Base-by-base conservation (phyloP, 108 stramenopile species). In the Cyclostephanos tholiformis region DNA sequence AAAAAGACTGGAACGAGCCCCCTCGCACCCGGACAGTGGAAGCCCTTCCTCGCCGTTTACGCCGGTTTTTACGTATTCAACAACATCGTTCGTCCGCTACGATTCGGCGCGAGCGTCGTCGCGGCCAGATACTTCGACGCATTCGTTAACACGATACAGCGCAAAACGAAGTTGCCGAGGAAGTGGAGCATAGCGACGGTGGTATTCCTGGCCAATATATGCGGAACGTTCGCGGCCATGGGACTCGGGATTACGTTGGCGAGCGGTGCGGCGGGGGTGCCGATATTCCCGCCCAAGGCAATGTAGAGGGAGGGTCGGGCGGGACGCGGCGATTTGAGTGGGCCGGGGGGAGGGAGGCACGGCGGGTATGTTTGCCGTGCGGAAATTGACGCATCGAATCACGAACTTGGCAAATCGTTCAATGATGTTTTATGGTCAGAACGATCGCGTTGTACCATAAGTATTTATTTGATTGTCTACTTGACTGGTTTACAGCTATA, bases 71-170 rank as follows among this genome's bases (percentile, higher is more conserved):
- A 80, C 32, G 80, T 83, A 4, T 72, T 88, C 58, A 88, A 88
- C 59, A 89, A 87, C 57, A 55, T 89, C 10, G 65, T 89, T 27
- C 83, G 89, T 46, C 87, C 82, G 22, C 43, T 83, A 16, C 71
- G 81, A 66, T 77, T 82, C 30, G 81, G 77, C 1, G 29, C 78
- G 6, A 79, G 89, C 11, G 84, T 91, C 2, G 86, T 77, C 17
- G 76, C 91, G 2, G 65, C 88, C 35, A 77, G 76, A 6, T 86
- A 90, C 50, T 94, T 94, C 68, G 90, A 94, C 49, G 61, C 46
- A 14, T 68, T 87, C 20, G 89, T 94, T 0, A 9, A 19, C 4
- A 41, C 48, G 12, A 80, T 91, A 51, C 90, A 91, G 80, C 19
- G 57, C 10, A 82, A 71, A 38, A 79, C 80, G 19, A 67, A 69